These are phyloP conservation scores for Boletus sp. DNA, from an alignment of 768 basidiomycete genomes.

Conservation along the genomic window DNA sequence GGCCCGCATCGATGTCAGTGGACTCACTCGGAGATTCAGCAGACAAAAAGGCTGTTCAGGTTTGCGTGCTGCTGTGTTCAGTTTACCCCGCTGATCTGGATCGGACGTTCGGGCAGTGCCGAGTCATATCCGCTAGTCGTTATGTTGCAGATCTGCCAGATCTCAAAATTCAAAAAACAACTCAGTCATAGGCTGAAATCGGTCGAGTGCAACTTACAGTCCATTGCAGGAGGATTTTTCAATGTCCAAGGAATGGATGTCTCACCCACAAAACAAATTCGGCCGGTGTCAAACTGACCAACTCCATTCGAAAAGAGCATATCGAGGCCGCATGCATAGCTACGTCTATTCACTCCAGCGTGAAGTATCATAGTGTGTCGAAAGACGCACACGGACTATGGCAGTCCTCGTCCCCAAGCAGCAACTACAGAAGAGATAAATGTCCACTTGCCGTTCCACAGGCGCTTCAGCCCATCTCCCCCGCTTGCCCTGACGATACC, in stretches of 20 bases:
- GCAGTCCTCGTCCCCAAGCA: constrained; percentile 29
- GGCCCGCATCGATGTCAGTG: background rate
- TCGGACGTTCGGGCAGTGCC: background rate
- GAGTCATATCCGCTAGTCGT: background rate
- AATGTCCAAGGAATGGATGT: background rate
- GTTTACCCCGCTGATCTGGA: too few relatives aligned
- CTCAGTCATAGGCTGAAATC: background rate
- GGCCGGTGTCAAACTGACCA: too few relatives aligned
- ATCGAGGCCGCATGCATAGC: background rate
- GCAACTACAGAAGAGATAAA: constrained; percentile 22
- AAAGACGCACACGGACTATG: constrained; percentile 7
- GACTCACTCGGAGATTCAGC: background rate
- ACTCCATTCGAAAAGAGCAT: background rate
- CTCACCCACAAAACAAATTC: background rate
- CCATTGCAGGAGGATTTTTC: background rate
- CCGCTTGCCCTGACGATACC: constrained; percentile 11
- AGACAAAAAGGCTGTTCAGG: background rate
- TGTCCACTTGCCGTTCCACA: constrained; percentile 26
- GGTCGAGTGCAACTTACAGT: background rate
- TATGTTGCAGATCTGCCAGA: background rate
- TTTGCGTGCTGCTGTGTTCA: too few relatives aligned
- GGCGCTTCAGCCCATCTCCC: constrained; percentile 22
- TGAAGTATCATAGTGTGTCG: background rate
- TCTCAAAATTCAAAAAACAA: background rate
- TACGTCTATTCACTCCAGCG: background rate